These are phyloP conservation scores for Dacryopinax spathularia DNA, from an alignment of 768 basidiomycete species.

Conservation along the genomic window DNA sequence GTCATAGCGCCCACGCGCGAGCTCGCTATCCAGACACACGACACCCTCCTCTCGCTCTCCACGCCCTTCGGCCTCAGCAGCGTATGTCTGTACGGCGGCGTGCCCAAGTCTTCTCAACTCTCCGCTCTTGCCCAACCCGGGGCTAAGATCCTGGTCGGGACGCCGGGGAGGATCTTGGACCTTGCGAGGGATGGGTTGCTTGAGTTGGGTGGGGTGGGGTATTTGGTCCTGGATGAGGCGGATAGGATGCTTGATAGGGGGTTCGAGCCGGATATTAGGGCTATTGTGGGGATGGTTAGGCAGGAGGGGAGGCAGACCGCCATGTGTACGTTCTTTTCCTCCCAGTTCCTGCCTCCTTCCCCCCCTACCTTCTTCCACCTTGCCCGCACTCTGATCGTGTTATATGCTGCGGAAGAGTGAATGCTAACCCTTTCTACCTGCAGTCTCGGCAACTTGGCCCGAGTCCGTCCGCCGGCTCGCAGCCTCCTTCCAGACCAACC, in stretches of 20 bases:
- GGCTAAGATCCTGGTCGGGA: conserved; percentile 73
- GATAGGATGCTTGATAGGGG: conserved; percentile 97
- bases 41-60: conserved; percentile 60
- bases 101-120: conserved; percentile 73
- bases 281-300: conserved; percentile 66
- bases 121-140: conserved; percentile 45
- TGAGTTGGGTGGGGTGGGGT: conserved; percentile 72
- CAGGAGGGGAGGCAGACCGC: conserved; percentile 68
- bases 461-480: conserved; percentile 84
- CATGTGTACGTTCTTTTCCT: conserved; percentile 59
- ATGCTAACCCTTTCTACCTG: not conserved
- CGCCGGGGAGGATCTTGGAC: conserved; percentile 86
- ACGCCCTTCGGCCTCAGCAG: conserved; percentile 59
- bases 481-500: conserved; percentile 67
- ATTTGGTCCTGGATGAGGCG: conserved; percentile 92
- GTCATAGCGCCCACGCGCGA: conserved; percentile 93
- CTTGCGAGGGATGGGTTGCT: conserved; percentile 76
- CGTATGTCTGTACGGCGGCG: conserved; percentile 90
- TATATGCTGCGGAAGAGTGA: conserved; percentile 8
- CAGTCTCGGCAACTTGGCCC: conserved; percentile 98
- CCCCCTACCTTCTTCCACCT: not conserved
- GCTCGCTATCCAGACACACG: conserved; percentile 88
- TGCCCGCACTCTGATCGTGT: conserved; percentile 10
- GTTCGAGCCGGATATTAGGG: conserved; percentile 93
- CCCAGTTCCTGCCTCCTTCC: conserved; percentile 3